Evolutionary conservation across 164 flowering plant genomes (phyloP), one percentile per base, ranked within the genome.

Genomic region (Vitis cinerea): DNA sequence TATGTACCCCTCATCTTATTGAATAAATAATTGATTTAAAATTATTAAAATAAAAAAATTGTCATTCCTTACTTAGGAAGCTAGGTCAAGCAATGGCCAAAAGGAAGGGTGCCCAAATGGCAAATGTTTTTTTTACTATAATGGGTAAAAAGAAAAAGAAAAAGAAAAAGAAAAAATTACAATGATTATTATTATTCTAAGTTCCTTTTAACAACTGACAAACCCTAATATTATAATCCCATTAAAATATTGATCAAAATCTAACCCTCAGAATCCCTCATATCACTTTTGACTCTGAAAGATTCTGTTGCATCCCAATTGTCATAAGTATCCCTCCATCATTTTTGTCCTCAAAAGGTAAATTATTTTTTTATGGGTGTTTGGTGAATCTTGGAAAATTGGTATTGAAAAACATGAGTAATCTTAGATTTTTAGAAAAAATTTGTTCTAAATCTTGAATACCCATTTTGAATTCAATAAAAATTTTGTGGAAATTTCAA

Each of bases 261-360:
- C 82, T 72, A 76, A 54, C 12, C 23, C 58, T 49, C 67, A 56
- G 47, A 50, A 57, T 19, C 69, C 64, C 50, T 37, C 37, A 16
- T 50, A 17, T 48, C 62, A 27, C 75, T 68, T 82, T 82, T 82
- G 85, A 82, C 83, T 76, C 50, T 74, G 68, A 67, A 73, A 82
- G 83, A 79, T 82, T 77, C 79, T 71, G 59, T 72, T 44, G 7
- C 7, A 37, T 37, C 44, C 27, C 44, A 37, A 37, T 37, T 37
- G 44, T 3, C 44, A 37, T 37, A 37, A 37, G 6, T 37, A 37
- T 37, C 44, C 44, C 9, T 51, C 49, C 50, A 44, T 37, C 60
- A 31, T 57, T 59, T 72, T 63, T 47, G 54, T 53, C 61, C 19
- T 16, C 52, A 10, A 67, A 67, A 67, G 63, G 55, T 37, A 0